These are phyloP conservation scores for Sonneratia caseolaris DNA, from an alignment of 345 rosid species.

Conservation along the genomic window DNA sequence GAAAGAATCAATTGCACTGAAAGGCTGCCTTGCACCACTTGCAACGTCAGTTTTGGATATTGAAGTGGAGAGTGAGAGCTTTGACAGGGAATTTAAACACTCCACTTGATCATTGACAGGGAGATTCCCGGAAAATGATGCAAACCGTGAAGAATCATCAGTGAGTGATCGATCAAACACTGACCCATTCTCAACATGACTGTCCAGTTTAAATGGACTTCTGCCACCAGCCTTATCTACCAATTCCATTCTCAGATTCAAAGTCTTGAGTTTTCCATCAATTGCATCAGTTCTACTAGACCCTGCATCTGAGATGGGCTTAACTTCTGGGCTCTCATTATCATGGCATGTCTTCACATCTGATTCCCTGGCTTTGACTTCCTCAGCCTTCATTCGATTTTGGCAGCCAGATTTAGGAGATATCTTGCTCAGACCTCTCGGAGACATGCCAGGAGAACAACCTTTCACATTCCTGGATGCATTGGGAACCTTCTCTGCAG, in stretches of 20 bases:
- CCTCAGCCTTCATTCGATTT: conserved; percentile 17
- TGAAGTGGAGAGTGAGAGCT: background rate
- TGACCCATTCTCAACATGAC: background rate
- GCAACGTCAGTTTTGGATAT: background rate
- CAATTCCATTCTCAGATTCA: background rate
- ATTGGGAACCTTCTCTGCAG: conserved; percentile 17
- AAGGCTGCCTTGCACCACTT: background rate
- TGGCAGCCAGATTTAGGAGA: conserved; percentile 29
- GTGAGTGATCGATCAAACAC: background rate
- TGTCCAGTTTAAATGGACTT: background rate
- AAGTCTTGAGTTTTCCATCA: background rate
- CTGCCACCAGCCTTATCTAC: background rate
- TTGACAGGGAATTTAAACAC: background rate
- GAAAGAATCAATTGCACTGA: background rate
- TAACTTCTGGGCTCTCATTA: too few species aligned
- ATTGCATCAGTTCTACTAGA: background rate
- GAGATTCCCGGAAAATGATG: too few species aligned
- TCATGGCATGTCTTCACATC: too few species aligned
- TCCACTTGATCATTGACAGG: background rate
- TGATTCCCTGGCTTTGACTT: background rate
- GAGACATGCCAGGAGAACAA: conserved; percentile 25
- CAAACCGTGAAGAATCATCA: background rate
- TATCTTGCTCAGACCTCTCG: conserved; percentile 27
- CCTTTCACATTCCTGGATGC: conserved; percentile 32
- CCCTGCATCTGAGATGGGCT: too few species aligned